These are phyloP conservation scores for Dactylis glomerata DNA, from an alignment of 176 grass and related monocot genomes.

Conservation along the genomic window DNA sequence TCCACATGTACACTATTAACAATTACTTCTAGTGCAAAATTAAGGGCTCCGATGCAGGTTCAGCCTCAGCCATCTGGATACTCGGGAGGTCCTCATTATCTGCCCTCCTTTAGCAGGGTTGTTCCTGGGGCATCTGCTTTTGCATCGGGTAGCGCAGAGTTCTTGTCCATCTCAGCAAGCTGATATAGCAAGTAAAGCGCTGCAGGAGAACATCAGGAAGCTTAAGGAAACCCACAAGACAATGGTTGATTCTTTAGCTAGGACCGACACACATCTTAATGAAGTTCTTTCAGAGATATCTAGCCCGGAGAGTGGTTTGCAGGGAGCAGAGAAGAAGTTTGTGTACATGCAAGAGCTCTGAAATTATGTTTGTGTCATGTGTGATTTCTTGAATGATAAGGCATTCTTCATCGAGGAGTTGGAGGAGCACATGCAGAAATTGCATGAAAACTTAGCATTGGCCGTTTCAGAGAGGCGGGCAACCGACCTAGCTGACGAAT, in stretches of 20 bases:
- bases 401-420: conserved; percentile 87
- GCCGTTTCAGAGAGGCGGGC: conserved; percentile 69
- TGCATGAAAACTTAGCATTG: conserved; percentile 64
- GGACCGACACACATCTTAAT: conserved; percentile 58
- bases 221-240: conserved; percentile 79
- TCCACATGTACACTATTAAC: no score
- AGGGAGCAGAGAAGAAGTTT: conserved; percentile 78
- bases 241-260: conserved; percentile 56
- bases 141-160: conserved; percentile 49
- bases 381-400: conserved; percentile 94
- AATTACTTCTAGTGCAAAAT: no score
- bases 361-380: conserved; percentile 83
- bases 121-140: conserved; percentile 42
- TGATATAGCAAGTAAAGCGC: conserved; percentile 68
- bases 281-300: conserved; percentile 90
- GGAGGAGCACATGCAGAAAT: conserved; percentile 85
- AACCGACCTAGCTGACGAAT: conserved; percentile 69
- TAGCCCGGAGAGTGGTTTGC: conserved; percentile 55
- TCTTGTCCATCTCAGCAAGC: conserved; percentile 81
- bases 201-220: conserved; percentile 74
- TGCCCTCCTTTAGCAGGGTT: conserved; percentile 19
- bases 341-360: conserved; percentile 87
- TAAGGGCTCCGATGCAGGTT: conserved; percentile 28
- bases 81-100: conserved; percentile 26
- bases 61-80: conserved; percentile 47